phyloP scores from a whole-genome alignment of 805 yeast species.

The Vanderwaltozyma tropicalis region DNA sequence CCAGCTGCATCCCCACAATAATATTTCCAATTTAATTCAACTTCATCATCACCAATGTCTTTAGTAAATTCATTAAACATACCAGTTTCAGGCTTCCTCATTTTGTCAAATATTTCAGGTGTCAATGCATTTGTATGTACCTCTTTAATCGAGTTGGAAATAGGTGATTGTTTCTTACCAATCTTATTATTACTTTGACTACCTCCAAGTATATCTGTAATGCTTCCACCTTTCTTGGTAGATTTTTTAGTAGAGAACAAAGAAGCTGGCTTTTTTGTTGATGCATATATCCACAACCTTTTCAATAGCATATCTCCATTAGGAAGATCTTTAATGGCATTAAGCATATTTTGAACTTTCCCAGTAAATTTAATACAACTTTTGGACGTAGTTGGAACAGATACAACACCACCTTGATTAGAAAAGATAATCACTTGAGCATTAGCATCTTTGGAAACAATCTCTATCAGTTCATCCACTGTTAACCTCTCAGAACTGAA shows the following conservation, averaged over 20 bases:
- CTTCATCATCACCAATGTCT: slow-evolving; percentile 25
- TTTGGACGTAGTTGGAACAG: slow-evolving; percentile 23
- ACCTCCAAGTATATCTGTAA: neutral
- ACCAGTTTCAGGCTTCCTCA: slow-evolving; percentile 70
- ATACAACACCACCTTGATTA: slow-evolving; percentile 60
- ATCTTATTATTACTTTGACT: neutral
- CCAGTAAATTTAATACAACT: slow-evolving; percentile 31
- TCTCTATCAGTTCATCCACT: slow-evolving; percentile 11
- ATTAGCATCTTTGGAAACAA: slow-evolving; percentile 11
- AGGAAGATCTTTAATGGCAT: slow-evolving; percentile 19
- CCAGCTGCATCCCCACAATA: slow-evolving; percentile 99
- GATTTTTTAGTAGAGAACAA: neutral
- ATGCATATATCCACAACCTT: slow-evolving; percentile 45
- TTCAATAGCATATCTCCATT: slow-evolving; percentile 19
- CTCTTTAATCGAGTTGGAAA: neutral
- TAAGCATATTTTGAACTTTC: slow-evolving; percentile 33
- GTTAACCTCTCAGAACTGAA: slow-evolving; percentile 13
- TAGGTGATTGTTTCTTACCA: neutral
- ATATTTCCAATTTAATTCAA: slow-evolving; percentile 10
- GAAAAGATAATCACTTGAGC: slow-evolving; percentile 60
- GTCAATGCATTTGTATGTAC: neutral
- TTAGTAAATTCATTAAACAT: slow-evolving; percentile 54
- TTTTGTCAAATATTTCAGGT: slow-evolving; percentile 17
- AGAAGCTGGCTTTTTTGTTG: slow-evolving; percentile 44
- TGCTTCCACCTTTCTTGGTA: neutral